phyloP scores from a whole-genome alignment of 371 early-diverging fungal species.

The Mortierella sp. region DNA sequence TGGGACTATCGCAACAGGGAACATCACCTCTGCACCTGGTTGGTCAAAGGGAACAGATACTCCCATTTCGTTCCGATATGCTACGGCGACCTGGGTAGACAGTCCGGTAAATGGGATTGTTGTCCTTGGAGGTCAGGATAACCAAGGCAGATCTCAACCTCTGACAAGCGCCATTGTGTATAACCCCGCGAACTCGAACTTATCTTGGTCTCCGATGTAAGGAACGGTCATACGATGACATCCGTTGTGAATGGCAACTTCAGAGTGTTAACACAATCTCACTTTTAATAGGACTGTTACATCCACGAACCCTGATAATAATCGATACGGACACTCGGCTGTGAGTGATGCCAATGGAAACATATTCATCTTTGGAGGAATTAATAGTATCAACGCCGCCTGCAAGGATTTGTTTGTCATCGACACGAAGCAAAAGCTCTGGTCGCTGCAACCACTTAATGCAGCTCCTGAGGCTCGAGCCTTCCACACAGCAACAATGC shows the following conservation, averaged over 20 bases:
- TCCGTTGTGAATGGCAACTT: too few relatives aligned
- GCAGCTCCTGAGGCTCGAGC: conserved; percentile 33
- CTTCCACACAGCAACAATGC: conserved; percentile 35
- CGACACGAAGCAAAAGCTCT: conserved; percentile 18
- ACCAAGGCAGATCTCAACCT: not conserved
- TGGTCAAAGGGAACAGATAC: too few relatives aligned
- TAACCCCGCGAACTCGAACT: not conserved
- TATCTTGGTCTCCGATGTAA: not conserved
- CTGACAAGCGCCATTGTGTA: conserved; percentile 4
- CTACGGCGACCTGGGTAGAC: conserved; percentile 32
- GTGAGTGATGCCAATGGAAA: conserved; percentile 8
- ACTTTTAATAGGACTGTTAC: not conserved
- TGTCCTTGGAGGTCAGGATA: conserved; percentile 30
- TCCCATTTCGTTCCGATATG: too few relatives aligned
- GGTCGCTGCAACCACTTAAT: conserved; percentile 20
- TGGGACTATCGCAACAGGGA: too few relatives aligned
- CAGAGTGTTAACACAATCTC: too few relatives aligned
- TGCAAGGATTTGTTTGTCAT: conserved; percentile 19
- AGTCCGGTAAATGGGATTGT: conserved; percentile 14
- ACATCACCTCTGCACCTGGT: too few relatives aligned
- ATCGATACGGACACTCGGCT: conserved; percentile 34
- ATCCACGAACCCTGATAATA: not conserved
- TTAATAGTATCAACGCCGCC: not conserved
- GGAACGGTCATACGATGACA: not conserved
- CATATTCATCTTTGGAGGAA: conserved; percentile 39